phyloP scores from a whole-genome alignment of 2,329 filamentous ascomycete genomes.

The Setomelanomma holmii region DNA sequence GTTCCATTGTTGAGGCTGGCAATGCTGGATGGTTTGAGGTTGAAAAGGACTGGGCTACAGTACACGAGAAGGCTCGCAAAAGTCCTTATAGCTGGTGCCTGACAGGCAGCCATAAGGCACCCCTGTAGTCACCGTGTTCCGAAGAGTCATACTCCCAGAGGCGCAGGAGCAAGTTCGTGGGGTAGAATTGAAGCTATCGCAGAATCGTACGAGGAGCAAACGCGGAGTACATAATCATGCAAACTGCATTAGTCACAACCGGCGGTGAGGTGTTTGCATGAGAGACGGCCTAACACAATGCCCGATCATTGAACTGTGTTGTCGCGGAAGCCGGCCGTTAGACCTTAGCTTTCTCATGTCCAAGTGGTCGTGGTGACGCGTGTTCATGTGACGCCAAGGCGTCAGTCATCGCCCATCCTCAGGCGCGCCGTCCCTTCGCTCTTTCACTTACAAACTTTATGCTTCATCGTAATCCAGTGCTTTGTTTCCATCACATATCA shows the following conservation, averaged over 20 bases:
- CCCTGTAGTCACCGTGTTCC: not conserved
- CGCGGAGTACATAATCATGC: not conserved
- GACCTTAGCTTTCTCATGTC: no score
- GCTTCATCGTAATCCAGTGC: no score
- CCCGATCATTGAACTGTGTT: not conserved
- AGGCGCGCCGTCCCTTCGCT: not conserved
- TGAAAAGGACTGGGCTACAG: no score
- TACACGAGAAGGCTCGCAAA: not conserved
- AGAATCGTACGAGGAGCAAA: not conserved
- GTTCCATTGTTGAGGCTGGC: conserved; percentile 22
- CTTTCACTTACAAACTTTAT: not conserved
- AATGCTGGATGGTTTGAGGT: not conserved
- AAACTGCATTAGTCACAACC: no score
- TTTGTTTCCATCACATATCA: no score
- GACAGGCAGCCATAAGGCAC: not conserved
- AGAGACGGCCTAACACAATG: not conserved
- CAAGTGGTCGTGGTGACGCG: not conserved
- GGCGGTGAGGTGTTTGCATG: no score
- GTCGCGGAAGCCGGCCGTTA: no score
- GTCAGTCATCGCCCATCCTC: not conserved
- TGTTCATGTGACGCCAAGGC: conserved; percentile 5
- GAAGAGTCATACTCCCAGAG: not conserved
- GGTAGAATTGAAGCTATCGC: not conserved
- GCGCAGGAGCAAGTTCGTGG: not conserved
- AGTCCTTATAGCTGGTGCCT: not conserved